These are phyloP conservation scores for Serendipita vermifera DNA, from an alignment of 768 basidiomycete genomes.

Conservation along the genomic window DNA sequence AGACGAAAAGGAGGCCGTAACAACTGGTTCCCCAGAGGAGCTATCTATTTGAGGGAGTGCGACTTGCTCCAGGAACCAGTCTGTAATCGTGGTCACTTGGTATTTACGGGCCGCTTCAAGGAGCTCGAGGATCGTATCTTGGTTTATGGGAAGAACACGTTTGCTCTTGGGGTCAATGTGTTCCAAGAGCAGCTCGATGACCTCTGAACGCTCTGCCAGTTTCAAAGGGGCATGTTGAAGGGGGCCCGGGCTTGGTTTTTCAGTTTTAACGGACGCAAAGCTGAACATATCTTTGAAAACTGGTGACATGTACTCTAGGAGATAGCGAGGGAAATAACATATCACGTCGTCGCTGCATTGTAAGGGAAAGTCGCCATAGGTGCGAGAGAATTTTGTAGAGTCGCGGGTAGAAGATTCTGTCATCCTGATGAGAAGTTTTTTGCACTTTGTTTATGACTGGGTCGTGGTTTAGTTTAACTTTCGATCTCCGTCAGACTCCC, in stretches of 20 bases:
- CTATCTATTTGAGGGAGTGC: not conserved
- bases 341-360: not conserved
- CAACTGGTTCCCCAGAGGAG: not conserved
- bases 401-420: no score
- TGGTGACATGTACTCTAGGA: not conserved
- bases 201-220: not conserved
- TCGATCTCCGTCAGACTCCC: no score
- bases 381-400: not conserved
- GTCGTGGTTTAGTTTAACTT: no score
- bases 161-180: not conserved
- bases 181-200: not conserved
- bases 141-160: not conserved
- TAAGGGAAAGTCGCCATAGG: not conserved
- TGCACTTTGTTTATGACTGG: no score
- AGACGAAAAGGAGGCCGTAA: not conserved
- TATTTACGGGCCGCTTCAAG: conserved; percentile 1
- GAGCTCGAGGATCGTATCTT: not conserved
- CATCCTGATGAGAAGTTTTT: no score
- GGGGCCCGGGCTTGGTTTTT: not conserved
- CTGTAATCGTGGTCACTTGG: not conserved
- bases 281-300: not conserved
- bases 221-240: not conserved
- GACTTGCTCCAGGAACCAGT: not conserved
- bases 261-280: not conserved
- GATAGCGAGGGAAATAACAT: not conserved